Conservation (phyloP, 441 rosid genomes). For the Theobroma grandiflorum region DNA sequence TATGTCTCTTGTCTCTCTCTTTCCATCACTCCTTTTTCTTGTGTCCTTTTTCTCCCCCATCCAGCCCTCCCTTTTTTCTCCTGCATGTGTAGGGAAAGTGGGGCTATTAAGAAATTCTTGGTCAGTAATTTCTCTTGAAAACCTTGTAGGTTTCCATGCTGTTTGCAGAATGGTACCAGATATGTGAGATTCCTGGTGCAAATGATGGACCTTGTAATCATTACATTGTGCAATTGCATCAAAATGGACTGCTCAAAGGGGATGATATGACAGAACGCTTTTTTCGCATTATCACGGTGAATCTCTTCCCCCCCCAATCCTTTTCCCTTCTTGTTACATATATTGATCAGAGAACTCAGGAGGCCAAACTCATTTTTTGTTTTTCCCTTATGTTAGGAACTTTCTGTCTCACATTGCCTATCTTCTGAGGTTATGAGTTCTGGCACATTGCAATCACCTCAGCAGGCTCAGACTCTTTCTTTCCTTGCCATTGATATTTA, state of each 20-base stretch:
- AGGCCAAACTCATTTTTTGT: constrained; percentile 25
- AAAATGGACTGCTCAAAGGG: constrained; percentile 81
- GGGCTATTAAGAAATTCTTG: constrained; percentile 12
- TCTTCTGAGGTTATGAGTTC: constrained; percentile 76
- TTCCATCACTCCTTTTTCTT: background rate
- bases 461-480: constrained; percentile 77
- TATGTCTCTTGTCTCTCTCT: background rate
- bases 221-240: constrained; percentile 78
- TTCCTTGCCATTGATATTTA: constrained; percentile 89
- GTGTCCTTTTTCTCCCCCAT: background rate
- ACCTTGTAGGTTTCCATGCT: constrained; percentile 70
- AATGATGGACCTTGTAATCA: constrained; percentile 73
- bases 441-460: constrained; percentile 66
- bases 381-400: constrained; percentile 56
- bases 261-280: constrained; percentile 91
- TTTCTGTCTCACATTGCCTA: constrained; percentile 89
- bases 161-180: constrained; percentile 86
- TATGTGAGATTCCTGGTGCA: constrained; percentile 84
- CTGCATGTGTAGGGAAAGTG: background rate
- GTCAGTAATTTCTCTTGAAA: constrained; percentile 12
- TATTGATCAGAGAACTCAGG: constrained; percentile 13
- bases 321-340: constrained; percentile 18
- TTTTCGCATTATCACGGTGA: constrained; percentile 82
- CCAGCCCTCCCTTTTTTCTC: background rate
- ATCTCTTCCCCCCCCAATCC: constrained; percentile 19